A percentile compares a stretch with the other conserved stretches of the same genome.
Evolutionary conservation across 208 protist species (phyloP).

Genomic region (Crithidia thermophila): DNA sequence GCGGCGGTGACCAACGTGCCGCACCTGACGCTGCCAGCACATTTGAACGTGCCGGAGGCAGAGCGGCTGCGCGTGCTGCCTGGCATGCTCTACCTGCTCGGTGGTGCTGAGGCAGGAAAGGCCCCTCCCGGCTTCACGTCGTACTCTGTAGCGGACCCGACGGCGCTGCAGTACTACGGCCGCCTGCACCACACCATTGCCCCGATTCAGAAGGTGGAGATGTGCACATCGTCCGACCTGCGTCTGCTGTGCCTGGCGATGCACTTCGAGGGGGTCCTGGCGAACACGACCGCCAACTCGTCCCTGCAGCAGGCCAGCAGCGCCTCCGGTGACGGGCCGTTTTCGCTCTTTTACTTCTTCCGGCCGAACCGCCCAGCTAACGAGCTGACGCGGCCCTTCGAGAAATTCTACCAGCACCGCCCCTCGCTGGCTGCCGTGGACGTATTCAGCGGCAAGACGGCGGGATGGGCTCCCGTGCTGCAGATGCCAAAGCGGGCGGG

Average conservation of each 20-base stretch:
- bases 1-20: slow-evolving; percentile 62
- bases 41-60: slow-evolving; percentile 43
- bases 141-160: slow-evolving; percentile 57
- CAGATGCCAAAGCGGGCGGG: slow-evolving; percentile 48
- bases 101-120: slow-evolving; percentile 14
- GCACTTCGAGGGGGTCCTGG: slow-evolving; percentile 42
- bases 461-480: slow-evolving; percentile 58
- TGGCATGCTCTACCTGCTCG: slow-evolving; percentile 69
- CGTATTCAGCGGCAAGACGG: slow-evolving; percentile 1
- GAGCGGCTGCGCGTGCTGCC: slow-evolving; percentile 76
- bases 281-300: slow-evolving; percentile 36
- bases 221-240: slow-evolving; percentile 77
- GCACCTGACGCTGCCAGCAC: slow-evolving; percentile 39
- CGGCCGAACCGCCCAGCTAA: slow-evolving; percentile 77
- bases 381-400: slow-evolving; percentile 79
- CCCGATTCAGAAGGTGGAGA: slow-evolving; percentile 41
- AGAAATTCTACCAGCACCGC: slow-evolving; percentile 76
- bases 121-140: slow-evolving; percentile 53
- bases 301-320: slow-evolving; percentile 30
- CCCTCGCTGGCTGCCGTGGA: slow-evolving; percentile 34
- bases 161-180: slow-evolving; percentile 86
- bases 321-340: slow-evolving; percentile 23
- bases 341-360: slow-evolving; percentile 84
- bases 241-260: slow-evolving; percentile 78
- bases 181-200: slow-evolving; percentile 51